A percentile compares a stretch with the other conserved stretches of the same genome.
phyloP scores from a whole-genome alignment of 2,329 filamentous ascomycete species.

The Phyllosticta citribraziliensis region DNA sequence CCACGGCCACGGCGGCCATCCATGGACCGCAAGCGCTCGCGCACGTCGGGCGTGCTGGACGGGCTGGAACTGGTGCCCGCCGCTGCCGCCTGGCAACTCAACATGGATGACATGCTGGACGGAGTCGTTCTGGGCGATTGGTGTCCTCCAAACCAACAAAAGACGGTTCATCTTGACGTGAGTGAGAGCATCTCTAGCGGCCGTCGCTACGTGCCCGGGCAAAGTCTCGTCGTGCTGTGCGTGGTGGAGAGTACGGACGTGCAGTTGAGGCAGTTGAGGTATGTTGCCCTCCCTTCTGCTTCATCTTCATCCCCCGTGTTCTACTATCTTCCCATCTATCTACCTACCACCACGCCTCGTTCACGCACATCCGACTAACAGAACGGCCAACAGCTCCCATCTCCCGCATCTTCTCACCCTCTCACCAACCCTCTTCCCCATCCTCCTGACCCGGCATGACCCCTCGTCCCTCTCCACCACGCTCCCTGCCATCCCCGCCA shows the following conservation, averaged over 20 bases:
- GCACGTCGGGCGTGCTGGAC: constrained; percentile 26
- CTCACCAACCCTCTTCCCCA: constrained; percentile 2
- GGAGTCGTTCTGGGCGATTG: neutral
- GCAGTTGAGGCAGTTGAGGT: constrained; percentile 5
- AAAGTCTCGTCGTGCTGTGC: constrained; percentile 1
- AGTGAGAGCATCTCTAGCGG: no score
- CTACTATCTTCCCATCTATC: neutral
- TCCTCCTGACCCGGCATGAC: constrained; percentile 3
- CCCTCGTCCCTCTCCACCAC: neutral
- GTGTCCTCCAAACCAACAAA: no score
- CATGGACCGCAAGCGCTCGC: constrained; percentile 22
- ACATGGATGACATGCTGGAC: neutral
- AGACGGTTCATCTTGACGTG: no score
- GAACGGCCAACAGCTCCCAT: neutral
- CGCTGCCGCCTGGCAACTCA: constrained; percentile 23
- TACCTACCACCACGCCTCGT: neutral
- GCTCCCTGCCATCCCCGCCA: neutral
- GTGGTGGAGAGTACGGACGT: constrained; percentile 6
- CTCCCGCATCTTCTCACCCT: constrained; percentile 1
- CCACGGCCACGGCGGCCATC: neutral
- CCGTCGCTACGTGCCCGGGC: neutral
- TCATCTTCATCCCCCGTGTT: neutral
- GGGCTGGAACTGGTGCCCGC: constrained; percentile 21
- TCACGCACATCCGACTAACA: neutral
- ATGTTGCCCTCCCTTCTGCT: neutral